phyloP scores from a whole-genome alignment of 805 yeast species.

The Lipomyces chichibuensis region DNA sequence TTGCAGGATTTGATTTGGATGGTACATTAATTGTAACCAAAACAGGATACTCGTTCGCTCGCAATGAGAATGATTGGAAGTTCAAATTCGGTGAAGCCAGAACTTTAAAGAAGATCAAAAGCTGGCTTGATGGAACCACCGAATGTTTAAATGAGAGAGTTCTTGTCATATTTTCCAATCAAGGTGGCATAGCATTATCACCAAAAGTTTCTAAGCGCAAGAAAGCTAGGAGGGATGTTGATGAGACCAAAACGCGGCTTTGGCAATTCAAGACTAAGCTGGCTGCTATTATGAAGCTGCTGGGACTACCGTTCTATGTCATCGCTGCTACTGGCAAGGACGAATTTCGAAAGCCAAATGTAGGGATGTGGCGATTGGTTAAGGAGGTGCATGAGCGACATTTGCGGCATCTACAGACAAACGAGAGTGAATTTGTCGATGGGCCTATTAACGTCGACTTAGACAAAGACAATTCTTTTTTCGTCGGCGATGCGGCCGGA shows the following conservation, averaged over 20 bases:
- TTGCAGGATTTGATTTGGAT: constrained; percentile 86
- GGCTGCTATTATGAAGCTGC: constrained; percentile 36
- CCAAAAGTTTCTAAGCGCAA: constrained; percentile 50
- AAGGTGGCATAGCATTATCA: constrained; percentile 63
- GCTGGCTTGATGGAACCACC: constrained; percentile 18
- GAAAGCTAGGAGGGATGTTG: constrained; percentile 44
- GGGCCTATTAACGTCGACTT: constrained; percentile 39
- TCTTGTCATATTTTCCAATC: constrained; percentile 81
- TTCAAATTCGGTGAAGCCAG: constrained; percentile 37
- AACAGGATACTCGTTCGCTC: constrained; percentile 62
- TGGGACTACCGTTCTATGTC: constrained; percentile 29
- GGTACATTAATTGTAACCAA: constrained; percentile 72
- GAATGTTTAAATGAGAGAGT: constrained; percentile 14
- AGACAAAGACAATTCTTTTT: constrained; percentile 56
- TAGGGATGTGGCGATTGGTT: constrained; percentile 73
- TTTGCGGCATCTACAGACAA: constrained; percentile 5
- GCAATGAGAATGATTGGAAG: constrained; percentile 72
- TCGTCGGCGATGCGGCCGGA: constrained; percentile 98
- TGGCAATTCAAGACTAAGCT: constrained; percentile 64
- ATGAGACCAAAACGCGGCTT: constrained; percentile 40
- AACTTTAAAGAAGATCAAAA: constrained; percentile 11
- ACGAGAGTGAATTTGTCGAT: constrained; percentile 19
- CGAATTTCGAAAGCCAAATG: constrained; percentile 64
- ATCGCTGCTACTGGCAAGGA: constrained; percentile 37
- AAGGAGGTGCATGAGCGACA: constrained; percentile 37